Evolutionary conservation across 352 stramenopile genomes (phyloP).

Genomic region (Thraustochytrium sp.): DNA sequence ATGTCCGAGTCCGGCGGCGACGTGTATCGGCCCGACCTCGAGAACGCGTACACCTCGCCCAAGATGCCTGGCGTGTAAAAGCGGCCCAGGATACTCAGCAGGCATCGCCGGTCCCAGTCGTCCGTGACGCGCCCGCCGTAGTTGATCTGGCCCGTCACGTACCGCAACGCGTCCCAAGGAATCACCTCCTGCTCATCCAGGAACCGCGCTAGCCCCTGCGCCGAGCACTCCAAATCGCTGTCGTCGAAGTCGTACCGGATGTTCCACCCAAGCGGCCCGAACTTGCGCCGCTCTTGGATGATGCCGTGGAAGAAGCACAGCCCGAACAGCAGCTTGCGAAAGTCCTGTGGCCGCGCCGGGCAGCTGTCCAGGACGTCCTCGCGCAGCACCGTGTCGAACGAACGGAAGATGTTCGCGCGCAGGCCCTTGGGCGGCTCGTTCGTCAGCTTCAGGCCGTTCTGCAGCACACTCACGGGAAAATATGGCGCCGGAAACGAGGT

Average conservation of each 20-base stretch:
- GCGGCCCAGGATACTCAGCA: constrained; percentile 82
- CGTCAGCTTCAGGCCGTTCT: constrained; percentile 85
- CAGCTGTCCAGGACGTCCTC: constrained; percentile 58
- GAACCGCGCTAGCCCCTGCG: constrained; percentile 78
- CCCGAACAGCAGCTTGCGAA: constrained; percentile 68
- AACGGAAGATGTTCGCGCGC: constrained; percentile 69
- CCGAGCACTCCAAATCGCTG: constrained; percentile 83
- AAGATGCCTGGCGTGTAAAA: constrained; percentile 79
- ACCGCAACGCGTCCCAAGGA: constrained; percentile 86
- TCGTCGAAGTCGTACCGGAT: constrained; percentile 92
- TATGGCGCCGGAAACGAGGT: constrained; percentile 82
- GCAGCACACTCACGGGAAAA: constrained; percentile 80
- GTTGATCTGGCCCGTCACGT: constrained; percentile 91
- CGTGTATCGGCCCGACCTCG: constrained; percentile 71
- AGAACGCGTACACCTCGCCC: constrained; percentile 70
- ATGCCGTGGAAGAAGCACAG: constrained; percentile 88
- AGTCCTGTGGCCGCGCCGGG: not conserved
- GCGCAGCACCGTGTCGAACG: constrained; percentile 11
- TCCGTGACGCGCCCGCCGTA: constrained; percentile 88
- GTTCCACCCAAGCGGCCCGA: constrained; percentile 86
- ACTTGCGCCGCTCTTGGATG: constrained; percentile 86
- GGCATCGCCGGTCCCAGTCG: constrained; percentile 83
- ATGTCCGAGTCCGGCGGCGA: constrained; percentile 56
- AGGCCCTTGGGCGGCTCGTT: constrained; percentile 84
- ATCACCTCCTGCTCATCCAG: constrained; percentile 75